A percentile compares a stretch with the other conserved stretches of the same genome.
phyloP scores from a whole-genome alignment of 345 rosid species.

The Brassica cretica region DNA sequence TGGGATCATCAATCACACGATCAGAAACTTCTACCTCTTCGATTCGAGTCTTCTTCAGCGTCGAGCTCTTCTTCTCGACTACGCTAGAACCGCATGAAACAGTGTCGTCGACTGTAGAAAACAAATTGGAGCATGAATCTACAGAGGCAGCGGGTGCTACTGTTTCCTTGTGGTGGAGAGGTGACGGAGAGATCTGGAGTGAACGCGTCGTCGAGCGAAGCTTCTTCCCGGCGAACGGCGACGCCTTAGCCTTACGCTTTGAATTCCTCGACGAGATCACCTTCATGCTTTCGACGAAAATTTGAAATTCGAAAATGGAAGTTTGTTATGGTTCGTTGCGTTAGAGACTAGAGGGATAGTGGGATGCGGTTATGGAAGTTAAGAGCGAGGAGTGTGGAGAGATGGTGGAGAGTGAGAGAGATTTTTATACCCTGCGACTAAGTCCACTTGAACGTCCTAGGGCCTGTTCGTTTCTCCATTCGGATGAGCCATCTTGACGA shows the following conservation, averaged over 20 bases:
- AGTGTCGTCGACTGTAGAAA: conserved; percentile 39
- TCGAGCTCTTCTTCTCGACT: conserved; percentile 38
- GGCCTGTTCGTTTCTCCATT: too few species aligned
- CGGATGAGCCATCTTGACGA: too few species aligned
- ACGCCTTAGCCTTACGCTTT: conserved; percentile 34
- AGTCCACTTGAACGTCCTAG: conserved; percentile 38
- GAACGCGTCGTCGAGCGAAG: conserved; percentile 56
- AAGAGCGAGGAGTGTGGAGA: conserved; percentile 13
- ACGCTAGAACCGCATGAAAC: conserved; percentile 53
- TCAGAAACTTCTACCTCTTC: conserved; percentile 40
- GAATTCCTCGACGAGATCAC: conserved; percentile 33
- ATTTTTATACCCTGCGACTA: conserved; percentile 35
- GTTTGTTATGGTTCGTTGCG: conserved; percentile 19
- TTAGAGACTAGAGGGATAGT: conserved; percentile 20
- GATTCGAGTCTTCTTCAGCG: conserved; percentile 42
- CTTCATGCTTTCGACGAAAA: conserved; percentile 15
- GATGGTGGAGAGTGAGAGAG: conserved; percentile 13
- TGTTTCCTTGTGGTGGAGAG: conserved; percentile 17
- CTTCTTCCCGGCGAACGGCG: conserved; percentile 45
- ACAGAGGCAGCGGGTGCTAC: conserved; percentile 40
- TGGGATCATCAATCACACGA: conserved; percentile 26
- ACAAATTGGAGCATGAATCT: conserved; percentile 44
- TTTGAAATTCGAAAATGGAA: conserved; percentile 38
- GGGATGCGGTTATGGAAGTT: conserved; percentile 44
- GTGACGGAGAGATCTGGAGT: conserved; percentile 48